phyloP scores from a whole-genome alignment of 257 asterid genomes.

The Petrea volubilis region DNA sequence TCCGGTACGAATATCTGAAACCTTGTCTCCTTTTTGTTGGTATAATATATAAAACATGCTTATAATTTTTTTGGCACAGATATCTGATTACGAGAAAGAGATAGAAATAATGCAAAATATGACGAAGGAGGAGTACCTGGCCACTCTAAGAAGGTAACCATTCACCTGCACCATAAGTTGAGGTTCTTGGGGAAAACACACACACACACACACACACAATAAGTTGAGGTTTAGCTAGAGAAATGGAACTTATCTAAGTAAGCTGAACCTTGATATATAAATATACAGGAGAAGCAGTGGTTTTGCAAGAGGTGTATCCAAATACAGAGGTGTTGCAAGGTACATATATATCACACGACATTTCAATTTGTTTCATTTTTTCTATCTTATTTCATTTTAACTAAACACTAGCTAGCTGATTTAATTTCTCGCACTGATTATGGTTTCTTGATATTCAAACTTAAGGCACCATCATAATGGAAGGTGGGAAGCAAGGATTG shows the following conservation, averaged over 20 bases:
- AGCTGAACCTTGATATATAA: not conserved
- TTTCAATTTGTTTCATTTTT: not conserved
- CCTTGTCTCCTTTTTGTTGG: not conserved
- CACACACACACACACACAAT: too few species aligned
- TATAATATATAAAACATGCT: not conserved
- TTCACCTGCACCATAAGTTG: too few species aligned
- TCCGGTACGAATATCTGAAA: slow-evolving; percentile 42
- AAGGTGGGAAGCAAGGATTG: slow-evolving; percentile 87
- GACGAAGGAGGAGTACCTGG: slow-evolving; percentile 71
- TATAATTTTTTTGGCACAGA: slow-evolving; percentile 27
- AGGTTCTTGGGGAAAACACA: too few species aligned
- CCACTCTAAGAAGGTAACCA: slow-evolving; percentile 69
- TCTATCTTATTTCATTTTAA: not conserved
- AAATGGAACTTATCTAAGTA: not conserved
- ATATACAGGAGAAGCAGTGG: slow-evolving; percentile 83
- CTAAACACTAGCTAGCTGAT: not conserved
- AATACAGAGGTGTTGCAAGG: slow-evolving; percentile 83
- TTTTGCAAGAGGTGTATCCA: slow-evolving; percentile 76
- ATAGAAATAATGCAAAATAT: slow-evolving; percentile 61
- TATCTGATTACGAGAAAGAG: slow-evolving; percentile 59
- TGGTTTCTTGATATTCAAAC: not conserved
- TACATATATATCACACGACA: slow-evolving; percentile 9
- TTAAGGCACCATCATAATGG: slow-evolving; percentile 75
- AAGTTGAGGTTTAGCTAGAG: not conserved
- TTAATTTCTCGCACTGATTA: slow-evolving; percentile 9